Percentiles rank a stretch among this genome's conserved stretches.
These are phyloP conservation scores for Apiotrichum mycotoxinovorans DNA, from an alignment of 1,284 basidiomycete genomes.

Conservation along the genomic window DNA sequence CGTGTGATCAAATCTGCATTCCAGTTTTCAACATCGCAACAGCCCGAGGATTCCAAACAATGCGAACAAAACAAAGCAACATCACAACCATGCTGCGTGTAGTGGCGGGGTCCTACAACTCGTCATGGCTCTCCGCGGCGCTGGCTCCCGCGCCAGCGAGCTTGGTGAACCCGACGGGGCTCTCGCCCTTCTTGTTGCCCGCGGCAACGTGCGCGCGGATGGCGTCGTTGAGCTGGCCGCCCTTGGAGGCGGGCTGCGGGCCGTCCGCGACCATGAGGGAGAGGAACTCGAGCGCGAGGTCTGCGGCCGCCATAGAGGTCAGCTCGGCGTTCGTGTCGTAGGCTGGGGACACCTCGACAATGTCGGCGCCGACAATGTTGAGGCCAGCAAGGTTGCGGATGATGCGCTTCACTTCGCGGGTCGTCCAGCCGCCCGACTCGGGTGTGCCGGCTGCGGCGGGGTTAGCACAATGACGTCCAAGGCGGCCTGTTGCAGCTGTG, in stretches of 20 bases:
- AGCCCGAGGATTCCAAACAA: too few species aligned
- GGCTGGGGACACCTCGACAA: slow-evolving; percentile 51
- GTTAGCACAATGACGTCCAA: too few species aligned
- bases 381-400: slow-evolving; percentile 47
- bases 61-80: too few species aligned
- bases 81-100: too few species aligned
- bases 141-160: neutral
- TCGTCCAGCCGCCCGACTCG: slow-evolving; percentile 51
- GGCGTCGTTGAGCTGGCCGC: slow-evolving; percentile 11
- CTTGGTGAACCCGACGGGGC: slow-evolving; percentile 5
- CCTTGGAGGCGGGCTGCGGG: slow-evolving; percentile 11
- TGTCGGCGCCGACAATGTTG: slow-evolving; percentile 58
- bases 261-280: slow-evolving; percentile 19
- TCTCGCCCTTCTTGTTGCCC: slow-evolving; percentile 1
- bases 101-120: slow-evolving; percentile 5
- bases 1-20: too few species aligned
- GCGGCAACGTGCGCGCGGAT: slow-evolving; percentile 1
- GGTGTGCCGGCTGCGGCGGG: slow-evolving; percentile 40
- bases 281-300: slow-evolving; percentile 43
- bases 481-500: too few species aligned
- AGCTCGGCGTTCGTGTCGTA: slow-evolving; percentile 49
- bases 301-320: slow-evolving; percentile 46
- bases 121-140: slow-evolving; percentile 6
- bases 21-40: too few species aligned
- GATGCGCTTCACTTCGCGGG: slow-evolving; percentile 49